phyloP scores from a whole-genome alignment of 352 stramenopile species.

The Aphanomyces stellatus region DNA sequence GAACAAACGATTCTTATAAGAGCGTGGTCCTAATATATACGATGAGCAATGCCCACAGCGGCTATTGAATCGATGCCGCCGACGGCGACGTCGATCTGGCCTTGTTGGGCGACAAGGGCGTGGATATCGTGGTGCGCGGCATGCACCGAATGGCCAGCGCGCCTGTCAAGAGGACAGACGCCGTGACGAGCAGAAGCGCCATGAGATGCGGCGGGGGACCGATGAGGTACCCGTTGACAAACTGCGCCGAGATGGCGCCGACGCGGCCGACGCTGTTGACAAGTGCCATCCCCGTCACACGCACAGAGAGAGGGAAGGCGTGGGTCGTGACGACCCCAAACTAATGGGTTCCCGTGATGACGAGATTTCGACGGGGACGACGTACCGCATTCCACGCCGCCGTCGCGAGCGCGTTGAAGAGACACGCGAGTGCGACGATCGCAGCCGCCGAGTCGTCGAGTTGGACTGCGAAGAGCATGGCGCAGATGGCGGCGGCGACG shows the following conservation, averaged over 20 bases:
- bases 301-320: conserved; percentile 81
- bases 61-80: too few relatives aligned
- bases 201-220: conserved; percentile 60
- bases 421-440: conserved; percentile 82
- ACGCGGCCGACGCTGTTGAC: conserved; percentile 83
- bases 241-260: conserved; percentile 86
- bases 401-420: conserved; percentile 88
- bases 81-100: too few relatives aligned
- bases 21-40: too few relatives aligned
- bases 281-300: conserved; percentile 84
- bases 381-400: conserved; percentile 85
- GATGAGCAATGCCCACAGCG: too few relatives aligned
- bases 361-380: background rate
- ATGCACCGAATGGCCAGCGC: conserved; percentile 14
- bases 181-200: conserved; percentile 71
- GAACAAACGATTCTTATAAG: background rate
- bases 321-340: conserved; percentile 86
- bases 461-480: conserved; percentile 76
- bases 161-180: conserved; percentile 61
- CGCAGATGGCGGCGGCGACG: conserved; percentile 48
- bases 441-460: conserved; percentile 46
- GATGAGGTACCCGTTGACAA: conserved; percentile 84
- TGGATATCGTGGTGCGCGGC: too few relatives aligned
- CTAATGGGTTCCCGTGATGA: conserved; percentile 26
- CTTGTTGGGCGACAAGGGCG: too few relatives aligned